Evolutionary conservation across 23 red algal genomes (phyloP).

Genomic region (Cyanidiococcus yangmingshanensis): DNA sequence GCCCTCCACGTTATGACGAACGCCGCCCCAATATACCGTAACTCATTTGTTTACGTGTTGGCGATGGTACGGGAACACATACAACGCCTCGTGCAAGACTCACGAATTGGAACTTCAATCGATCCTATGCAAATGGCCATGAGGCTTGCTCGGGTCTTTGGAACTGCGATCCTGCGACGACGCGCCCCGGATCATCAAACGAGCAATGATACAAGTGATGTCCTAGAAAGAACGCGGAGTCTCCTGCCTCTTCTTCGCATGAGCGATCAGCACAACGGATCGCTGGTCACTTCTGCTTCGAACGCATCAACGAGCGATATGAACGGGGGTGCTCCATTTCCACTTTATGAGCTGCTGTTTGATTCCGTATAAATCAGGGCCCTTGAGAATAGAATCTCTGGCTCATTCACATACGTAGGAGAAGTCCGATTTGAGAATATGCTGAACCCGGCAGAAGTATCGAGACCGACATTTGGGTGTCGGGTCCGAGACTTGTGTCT

Average conservation of each 20-base stretch:
- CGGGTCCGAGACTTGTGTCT: too few relatives aligned
- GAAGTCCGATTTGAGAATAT: too few relatives aligned
- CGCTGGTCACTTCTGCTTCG: neutral
- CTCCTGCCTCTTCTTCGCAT: neutral
- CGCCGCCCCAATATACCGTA: slow-evolving; percentile 19
- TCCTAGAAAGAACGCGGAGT: neutral
- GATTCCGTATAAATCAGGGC: neutral
- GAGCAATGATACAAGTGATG: neutral
- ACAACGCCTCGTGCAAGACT: neutral
- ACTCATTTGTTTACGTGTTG: slow-evolving; percentile 24
- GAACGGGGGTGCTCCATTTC: neutral
- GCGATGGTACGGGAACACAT: slow-evolving; percentile 22
- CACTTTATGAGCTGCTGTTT: slow-evolving; percentile 11
- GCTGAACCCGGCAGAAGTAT: too few relatives aligned
- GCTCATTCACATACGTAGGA: too few relatives aligned
- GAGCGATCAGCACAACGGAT: neutral
- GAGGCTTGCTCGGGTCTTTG: slow-evolving; percentile 14
- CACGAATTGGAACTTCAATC: neutral
- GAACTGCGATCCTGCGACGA: slow-evolving; percentile 15
- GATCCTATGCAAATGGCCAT: neutral
- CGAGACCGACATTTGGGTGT: too few relatives aligned
- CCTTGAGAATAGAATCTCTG: too few relatives aligned
- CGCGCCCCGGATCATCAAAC: neutral
- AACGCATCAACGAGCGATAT: neutral
- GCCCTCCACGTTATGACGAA: slow-evolving; percentile 19